Conservation (phyloP, 495 filamentous ascomycete species). For the Parathielavia appendiculata region DNA sequence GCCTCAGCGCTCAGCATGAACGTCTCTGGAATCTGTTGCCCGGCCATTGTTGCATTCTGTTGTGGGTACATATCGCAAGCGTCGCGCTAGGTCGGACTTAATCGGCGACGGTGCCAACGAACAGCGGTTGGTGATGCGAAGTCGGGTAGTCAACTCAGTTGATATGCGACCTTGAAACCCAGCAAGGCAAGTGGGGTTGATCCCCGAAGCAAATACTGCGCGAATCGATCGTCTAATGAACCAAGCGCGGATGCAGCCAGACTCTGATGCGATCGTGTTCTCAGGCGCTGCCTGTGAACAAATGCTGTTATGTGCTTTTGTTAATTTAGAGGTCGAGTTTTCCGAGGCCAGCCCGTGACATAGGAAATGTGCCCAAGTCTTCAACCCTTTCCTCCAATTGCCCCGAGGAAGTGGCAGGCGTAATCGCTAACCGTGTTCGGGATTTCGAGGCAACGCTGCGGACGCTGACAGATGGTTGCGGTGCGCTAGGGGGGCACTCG, state of each 20-base stretch:
- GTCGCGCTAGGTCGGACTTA: slow-evolving; percentile 3
- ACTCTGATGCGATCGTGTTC: slow-evolving; percentile 3
- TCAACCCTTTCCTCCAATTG: slow-evolving; percentile 23
- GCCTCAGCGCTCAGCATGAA: slow-evolving; percentile 97
- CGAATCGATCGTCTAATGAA: background rate
- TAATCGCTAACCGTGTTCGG: background rate
- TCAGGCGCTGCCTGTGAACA: slow-evolving; percentile 32
- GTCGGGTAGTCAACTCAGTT: slow-evolving; percentile 18
- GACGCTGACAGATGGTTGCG: slow-evolving; percentile 14
- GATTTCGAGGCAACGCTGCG: slow-evolving; percentile 13
- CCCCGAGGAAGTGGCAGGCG: slow-evolving; percentile 29
- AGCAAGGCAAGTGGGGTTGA: background rate
- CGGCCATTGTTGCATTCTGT: slow-evolving; percentile 47
- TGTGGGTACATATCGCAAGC: slow-evolving; percentile 45
- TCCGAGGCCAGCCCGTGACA: slow-evolving; percentile 38
- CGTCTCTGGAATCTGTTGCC: slow-evolving; percentile 85
- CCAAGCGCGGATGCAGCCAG: background rate
- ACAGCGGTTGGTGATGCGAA: background rate
- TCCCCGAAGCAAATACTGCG: background rate
- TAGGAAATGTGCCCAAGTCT: slow-evolving; percentile 21
- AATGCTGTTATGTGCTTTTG: slow-evolving; percentile 1
- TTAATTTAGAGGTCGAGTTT: slow-evolving; percentile 18
- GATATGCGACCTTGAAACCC: slow-evolving; percentile 17
- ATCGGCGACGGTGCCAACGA: background rate
- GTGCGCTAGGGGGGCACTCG: slow-evolving; percentile 24